These are phyloP conservation scores for Hanseniaspora thailandica DNA, from an alignment of 805 yeast genomes.

Conservation along the genomic window DNA sequence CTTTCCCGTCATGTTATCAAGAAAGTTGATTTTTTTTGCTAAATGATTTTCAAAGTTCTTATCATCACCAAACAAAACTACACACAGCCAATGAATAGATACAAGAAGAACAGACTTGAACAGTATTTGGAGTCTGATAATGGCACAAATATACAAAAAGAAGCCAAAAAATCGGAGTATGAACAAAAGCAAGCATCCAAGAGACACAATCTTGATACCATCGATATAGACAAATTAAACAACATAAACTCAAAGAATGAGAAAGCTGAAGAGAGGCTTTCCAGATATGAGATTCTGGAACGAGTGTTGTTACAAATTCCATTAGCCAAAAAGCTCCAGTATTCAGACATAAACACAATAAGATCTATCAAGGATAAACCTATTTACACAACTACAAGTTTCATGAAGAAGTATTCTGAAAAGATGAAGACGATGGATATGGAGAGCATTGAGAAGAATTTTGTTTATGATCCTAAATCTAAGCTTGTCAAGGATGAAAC, in stretches of 20 bases:
- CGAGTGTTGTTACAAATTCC: slow-evolving; percentile 4
- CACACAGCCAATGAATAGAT: neutral
- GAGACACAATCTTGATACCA: slow-evolving; percentile 13
- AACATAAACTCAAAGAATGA: neutral
- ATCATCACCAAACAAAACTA: too few relatives aligned
- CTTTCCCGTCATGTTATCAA: too few relatives aligned
- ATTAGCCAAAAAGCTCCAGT: slow-evolving; percentile 21
- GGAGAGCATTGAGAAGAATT: slow-evolving; percentile 31
- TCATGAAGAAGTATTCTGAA: slow-evolving; percentile 27
- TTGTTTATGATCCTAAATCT: slow-evolving; percentile 46
- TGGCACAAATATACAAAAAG: slow-evolving; percentile 16
- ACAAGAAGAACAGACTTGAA: slow-evolving; percentile 10
- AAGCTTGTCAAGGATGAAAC: slow-evolving; percentile 28
- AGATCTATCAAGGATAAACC: slow-evolving; percentile 70
- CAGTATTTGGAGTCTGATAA: slow-evolving; percentile 11
- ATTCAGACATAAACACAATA: slow-evolving; percentile 31
- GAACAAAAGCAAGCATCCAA: slow-evolving; percentile 12
- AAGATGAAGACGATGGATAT: slow-evolving; percentile 27
- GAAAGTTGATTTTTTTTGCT: too few relatives aligned
- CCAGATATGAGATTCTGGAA: slow-evolving; percentile 7
- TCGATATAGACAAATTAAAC: slow-evolving; percentile 19
- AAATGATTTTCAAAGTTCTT: too few relatives aligned
- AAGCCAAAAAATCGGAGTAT: slow-evolving; percentile 21
- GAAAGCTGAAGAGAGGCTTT: neutral
- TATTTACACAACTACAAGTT: slow-evolving; percentile 40